Percentiles rank a stretch among this genome's conserved stretches.
Evolutionary conservation across 768 basidiomycete species (phyloP).

Genomic region (Lentinula sp.): DNA sequence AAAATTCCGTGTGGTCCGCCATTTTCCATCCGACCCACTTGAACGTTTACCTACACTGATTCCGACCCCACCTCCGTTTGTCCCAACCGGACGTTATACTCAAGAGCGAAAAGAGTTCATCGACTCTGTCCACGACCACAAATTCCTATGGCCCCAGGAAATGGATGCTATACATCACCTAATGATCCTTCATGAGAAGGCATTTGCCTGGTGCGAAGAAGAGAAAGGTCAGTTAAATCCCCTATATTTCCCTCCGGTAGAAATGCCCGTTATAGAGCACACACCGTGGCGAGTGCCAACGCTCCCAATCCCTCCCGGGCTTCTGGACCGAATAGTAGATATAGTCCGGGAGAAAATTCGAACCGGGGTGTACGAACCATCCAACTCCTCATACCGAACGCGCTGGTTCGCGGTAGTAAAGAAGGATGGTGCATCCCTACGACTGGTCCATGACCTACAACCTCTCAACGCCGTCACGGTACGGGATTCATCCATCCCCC

Average conservation of each 20-base stretch:
- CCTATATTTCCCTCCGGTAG: neutral
- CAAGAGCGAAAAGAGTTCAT: neutral
- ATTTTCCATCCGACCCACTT: no score
- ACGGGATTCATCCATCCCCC: conserved; percentile 14
- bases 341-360: no score
- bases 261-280: no score
- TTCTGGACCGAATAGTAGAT: conserved; percentile 7
- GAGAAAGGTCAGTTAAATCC: neutral
- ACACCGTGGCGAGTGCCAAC: neutral
- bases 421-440: conserved; percentile 13
- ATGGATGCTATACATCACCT: neutral
- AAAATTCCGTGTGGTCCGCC: no score
- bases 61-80: neutral
- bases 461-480: conserved; percentile 20
- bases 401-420: conserved; percentile 11
- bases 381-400: no score
- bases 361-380: conserved; percentile 9
- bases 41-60: no score
- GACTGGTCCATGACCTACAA: conserved; percentile 19
- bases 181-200: neutral
- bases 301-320: conserved; percentile 13
- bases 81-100: neutral
- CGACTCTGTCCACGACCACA: neutral
- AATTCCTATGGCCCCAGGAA: no score
- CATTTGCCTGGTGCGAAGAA: neutral